Percentiles rank a stretch among this genome's conserved stretches.
Conservation (phyloP, 169 alveolate genomes). For the Eimeria zaria region DNA sequence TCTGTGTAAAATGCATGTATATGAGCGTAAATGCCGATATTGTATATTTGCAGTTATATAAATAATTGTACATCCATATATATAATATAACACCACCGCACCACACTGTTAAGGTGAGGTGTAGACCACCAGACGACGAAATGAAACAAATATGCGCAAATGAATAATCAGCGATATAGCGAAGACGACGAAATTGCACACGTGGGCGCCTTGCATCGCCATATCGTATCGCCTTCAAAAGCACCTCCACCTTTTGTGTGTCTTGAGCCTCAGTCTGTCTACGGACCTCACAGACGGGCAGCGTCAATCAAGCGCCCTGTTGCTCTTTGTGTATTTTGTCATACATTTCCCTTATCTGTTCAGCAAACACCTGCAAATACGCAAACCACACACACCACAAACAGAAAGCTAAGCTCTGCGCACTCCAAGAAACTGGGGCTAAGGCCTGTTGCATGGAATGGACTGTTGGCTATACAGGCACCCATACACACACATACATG, state of each 20-base stretch:
- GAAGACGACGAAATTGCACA: not conserved
- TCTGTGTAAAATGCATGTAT: not conserved
- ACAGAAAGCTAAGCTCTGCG: not conserved
- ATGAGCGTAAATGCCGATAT: not conserved
- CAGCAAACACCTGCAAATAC: constrained; percentile 26
- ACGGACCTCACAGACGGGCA: not conserved
- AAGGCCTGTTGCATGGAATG: not conserved
- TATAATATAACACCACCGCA: not conserved
- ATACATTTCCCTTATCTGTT: constrained; percentile 25
- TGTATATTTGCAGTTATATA: not conserved
- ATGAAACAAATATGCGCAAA: not conserved
- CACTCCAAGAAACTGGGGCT: not conserved
- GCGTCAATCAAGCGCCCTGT: constrained; percentile 11
- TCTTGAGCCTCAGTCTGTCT: not conserved
- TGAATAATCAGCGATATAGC: not conserved
- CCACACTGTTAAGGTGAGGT: not conserved
- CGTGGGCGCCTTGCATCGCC: no score
- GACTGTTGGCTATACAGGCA: not conserved
- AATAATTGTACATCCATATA: not conserved
- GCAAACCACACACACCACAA: not conserved
- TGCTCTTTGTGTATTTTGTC: constrained; percentile 43
- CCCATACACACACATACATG: not conserved
- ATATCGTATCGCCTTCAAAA: not conserved
- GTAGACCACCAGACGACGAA: not conserved
- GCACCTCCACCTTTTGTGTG: not conserved